Evolutionary conservation across 257 asterid species (phyloP), one percentile per base, ranked within the genome.

Genomic region (Ligustrum vulgare): DNA sequence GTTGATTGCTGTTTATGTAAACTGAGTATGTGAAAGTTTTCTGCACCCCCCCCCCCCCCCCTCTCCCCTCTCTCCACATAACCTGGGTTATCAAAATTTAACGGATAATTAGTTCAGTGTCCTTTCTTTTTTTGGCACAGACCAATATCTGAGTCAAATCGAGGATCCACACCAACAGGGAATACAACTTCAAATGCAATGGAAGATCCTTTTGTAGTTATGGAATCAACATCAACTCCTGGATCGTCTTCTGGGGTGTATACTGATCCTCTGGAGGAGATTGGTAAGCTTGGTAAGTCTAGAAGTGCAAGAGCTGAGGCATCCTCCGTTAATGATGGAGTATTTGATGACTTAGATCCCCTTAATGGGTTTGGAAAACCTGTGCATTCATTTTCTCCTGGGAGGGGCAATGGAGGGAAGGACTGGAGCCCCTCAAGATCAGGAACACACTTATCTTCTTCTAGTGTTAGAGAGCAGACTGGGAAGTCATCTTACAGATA

Each of bases 311-410:
- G 81, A 73, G 79, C 86, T 77, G 94, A 88, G 67, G 78, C 80
- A 74, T 80, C 97, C 70, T 81, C 90, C 69, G 85, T 83, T 71
- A 71, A 82, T 81, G 93, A 83, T 70, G 92, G 89, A 80, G 88
- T 82, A 72, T 90, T 92, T 84, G 97, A 89, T 83, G 92, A 88
- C 85, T 78, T 93, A 56, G 97, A 95, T 86, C 91, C 97, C 77
- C 89, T 91, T 68, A 80, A 80, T 77, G 83, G 79, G 66, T 82
- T 88, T 71, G 89, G 84, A 51, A 93, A 89, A 73, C 76, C 96
- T 79, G 67, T 81, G 8, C 79, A 81, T 79, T 80, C 92, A 79
- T 81, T 86, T 75, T 91, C 93, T 41, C 80, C 90, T 23, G 91
- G 85, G 70, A 84, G 82, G 79, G 84, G 81, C 77, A 77, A 79